Evolutionary conservation across 495 filamentous ascomycete species (phyloP).

Genomic region (Penicillium riverlandense): DNA sequence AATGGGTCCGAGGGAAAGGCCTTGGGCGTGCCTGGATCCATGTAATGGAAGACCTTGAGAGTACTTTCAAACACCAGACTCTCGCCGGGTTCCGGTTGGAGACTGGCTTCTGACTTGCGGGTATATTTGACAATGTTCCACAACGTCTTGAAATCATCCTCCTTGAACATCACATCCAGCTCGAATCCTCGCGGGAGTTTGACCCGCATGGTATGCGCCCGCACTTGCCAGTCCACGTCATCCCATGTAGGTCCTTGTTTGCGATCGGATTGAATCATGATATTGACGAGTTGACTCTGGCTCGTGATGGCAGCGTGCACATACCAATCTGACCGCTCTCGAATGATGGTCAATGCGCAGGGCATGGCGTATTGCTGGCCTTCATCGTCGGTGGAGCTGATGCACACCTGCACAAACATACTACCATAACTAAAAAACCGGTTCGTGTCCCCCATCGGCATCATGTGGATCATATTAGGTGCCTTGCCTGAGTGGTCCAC

Average conservation of each 20-base stretch:
- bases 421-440: slow-evolving; percentile 66
- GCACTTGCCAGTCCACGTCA: slow-evolving; percentile 67
- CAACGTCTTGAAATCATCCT: slow-evolving; percentile 65
- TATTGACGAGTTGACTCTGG: slow-evolving; percentile 66
- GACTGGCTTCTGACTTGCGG: slow-evolving; percentile 58
- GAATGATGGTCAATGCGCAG: slow-evolving; percentile 64
- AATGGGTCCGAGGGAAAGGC: slow-evolving; percentile 69
- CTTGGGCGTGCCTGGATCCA: slow-evolving; percentile 58
- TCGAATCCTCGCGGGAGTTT: slow-evolving; percentile 62
- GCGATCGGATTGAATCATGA: slow-evolving; percentile 63
- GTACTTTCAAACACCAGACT: slow-evolving; percentile 54
- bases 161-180: slow-evolving; percentile 58
- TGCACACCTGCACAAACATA: slow-evolving; percentile 59
- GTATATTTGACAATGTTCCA: slow-evolving; percentile 80
- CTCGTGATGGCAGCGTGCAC: slow-evolving; percentile 64
- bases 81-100: slow-evolving; percentile 62
- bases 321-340: slow-evolving; percentile 58
- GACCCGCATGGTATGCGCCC: slow-evolving; percentile 52
- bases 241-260: slow-evolving; percentile 68
- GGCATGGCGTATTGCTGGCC: slow-evolving; percentile 57
- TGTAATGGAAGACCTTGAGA: slow-evolving; percentile 65
- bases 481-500: slow-evolving; percentile 27
- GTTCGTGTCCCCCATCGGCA: slow-evolving; percentile 66
- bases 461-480: slow-evolving; percentile 51
- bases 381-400: slow-evolving; percentile 60